Base-by-base conservation (phyloP, 768 basidiomycete genomes). In the Boletus coccyginus region DNA sequence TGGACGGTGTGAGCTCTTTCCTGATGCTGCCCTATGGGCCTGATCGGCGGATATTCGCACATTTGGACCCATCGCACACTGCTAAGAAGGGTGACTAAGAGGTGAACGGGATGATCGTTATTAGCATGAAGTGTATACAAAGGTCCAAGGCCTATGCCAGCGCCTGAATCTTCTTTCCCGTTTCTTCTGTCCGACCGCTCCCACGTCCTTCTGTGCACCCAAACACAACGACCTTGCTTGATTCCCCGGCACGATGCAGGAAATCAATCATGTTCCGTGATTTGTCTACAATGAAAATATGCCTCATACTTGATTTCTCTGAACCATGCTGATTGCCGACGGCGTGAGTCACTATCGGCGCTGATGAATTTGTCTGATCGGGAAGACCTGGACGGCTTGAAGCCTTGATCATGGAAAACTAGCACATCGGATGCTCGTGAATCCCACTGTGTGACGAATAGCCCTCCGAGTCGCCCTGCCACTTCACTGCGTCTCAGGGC, bases 201-300 rank as follows among this genome's bases (percentile, higher is more conserved):
- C 88, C 87, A 21, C 88, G 75, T 2, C 88, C 89, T 53, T 78
- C 80, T 62, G 75, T 72, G 69, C 87, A 89, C 33, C 87, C 87
- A 64, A 92, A 92, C 7, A 92, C 75, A 4, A 92, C 84, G 0
- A 92, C 91, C 60, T 79, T 84, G 1, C 89, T 90, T 27, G 71
- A 67, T 66, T 79, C 70, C 16, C 94, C 94, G 0, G 94, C 94
- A 5, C 94, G 85, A 73, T 97, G 94, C 57, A 97, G 70, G 68
- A 96, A 95, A 70, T 97, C 94, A 39, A 95, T 81, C 79, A 89
- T 90, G 68, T 93, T 95, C 61, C 89, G 76, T n/a, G 94, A 94
- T 65, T 90, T 84, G 62, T 96, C 94, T 24, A 91, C 79, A 60
- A 96, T 87, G 69, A 97, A 88, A 3, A 96, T 88, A 63, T 94